A percentile compares a stretch with the other conserved stretches of the same genome.
These are phyloP conservation scores for Cyanidium caldarium DNA, from an alignment of 23 red algal species.

Conservation along the genomic window DNA sequence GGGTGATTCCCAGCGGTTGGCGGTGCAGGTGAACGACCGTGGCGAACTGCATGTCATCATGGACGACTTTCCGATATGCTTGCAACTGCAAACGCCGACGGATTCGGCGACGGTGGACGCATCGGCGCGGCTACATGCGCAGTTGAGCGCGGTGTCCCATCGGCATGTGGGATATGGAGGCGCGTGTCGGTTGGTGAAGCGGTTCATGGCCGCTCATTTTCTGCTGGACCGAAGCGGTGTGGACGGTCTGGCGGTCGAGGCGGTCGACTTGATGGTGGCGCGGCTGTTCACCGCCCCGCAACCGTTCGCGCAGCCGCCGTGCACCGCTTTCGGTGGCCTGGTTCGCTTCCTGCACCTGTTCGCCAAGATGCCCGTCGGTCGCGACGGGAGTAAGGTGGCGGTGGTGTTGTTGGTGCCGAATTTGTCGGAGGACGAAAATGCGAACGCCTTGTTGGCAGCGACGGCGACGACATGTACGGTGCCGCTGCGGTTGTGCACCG, in stretches of 20 bases:
- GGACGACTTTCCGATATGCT: not conserved
- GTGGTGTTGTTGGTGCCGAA: not conserved
- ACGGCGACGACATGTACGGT: not conserved
- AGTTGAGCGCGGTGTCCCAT: not conserved
- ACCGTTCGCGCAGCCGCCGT: not conserved
- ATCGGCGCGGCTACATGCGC: not conserved
- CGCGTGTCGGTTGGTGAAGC: not conserved
- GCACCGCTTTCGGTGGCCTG: not conserved
- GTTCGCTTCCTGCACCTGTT: slow-evolving; percentile 8
- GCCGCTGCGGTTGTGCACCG: not conserved
- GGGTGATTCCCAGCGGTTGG: too few species aligned
- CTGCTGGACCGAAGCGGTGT: not conserved
- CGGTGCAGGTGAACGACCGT: not conserved
- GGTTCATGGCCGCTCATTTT: not conserved
- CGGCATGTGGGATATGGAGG: not conserved
- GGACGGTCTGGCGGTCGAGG: not conserved
- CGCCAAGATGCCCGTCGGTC: not conserved
- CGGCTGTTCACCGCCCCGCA: not conserved
- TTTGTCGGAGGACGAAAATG: not conserved
- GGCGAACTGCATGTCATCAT: not conserved
- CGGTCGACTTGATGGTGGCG: not conserved
- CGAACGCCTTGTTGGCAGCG: not conserved
- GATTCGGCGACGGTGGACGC: not conserved
- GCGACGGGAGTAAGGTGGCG: too few species aligned
- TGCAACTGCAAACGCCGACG: not conserved